Percentiles rank a stretch among this genome's conserved stretches.
Conservation (phyloP, 257 asterid genomes). For the Nicotiana obtusifolia region DNA sequence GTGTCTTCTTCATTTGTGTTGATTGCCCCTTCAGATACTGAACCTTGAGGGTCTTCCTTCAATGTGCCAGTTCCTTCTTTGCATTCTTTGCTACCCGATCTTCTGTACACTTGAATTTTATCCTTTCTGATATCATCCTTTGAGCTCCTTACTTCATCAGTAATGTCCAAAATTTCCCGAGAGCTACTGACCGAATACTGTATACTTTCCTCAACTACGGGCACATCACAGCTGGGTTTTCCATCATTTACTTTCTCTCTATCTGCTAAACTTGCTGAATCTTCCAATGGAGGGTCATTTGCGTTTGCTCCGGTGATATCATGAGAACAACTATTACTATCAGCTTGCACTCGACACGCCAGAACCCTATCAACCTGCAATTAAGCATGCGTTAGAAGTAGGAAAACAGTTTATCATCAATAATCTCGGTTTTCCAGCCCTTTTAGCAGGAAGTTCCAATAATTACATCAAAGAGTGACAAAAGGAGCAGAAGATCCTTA, state of each 20-base stretch:
- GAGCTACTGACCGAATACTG: conserved; percentile 33
- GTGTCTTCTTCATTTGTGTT: conserved; percentile 26
- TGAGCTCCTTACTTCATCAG: conserved; percentile 34
- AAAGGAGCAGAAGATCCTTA: neutral
- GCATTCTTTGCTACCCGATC: conserved; percentile 51
- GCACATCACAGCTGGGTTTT: conserved; percentile 30
- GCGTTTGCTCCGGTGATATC: conserved; percentile 22
- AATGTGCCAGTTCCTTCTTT: conserved; percentile 37
- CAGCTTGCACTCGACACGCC: conserved; percentile 72
- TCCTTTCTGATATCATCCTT: conserved; percentile 32
- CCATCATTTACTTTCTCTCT: conserved; percentile 24
- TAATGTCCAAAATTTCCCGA: conserved; percentile 36
- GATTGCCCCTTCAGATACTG: conserved; percentile 27
- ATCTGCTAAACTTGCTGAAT: conserved; percentile 33
- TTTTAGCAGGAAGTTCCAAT: neutral
- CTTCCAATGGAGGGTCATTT: conserved; percentile 30
- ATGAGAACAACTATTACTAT: conserved; percentile 21
- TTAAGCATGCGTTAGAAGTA: neutral
- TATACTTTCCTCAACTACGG: conserved; percentile 29
- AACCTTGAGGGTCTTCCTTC: conserved; percentile 26
- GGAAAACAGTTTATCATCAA: neutral
- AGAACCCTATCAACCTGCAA: conserved; percentile 83
- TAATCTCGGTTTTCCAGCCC: neutral
- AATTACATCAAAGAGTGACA: neutral
- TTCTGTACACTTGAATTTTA: conserved; percentile 55